Evolutionary conservation across 352 stramenopile genomes (phyloP), one percentile per base, ranked within the genome.

Genomic region (Phytophthora meadii): DNA sequence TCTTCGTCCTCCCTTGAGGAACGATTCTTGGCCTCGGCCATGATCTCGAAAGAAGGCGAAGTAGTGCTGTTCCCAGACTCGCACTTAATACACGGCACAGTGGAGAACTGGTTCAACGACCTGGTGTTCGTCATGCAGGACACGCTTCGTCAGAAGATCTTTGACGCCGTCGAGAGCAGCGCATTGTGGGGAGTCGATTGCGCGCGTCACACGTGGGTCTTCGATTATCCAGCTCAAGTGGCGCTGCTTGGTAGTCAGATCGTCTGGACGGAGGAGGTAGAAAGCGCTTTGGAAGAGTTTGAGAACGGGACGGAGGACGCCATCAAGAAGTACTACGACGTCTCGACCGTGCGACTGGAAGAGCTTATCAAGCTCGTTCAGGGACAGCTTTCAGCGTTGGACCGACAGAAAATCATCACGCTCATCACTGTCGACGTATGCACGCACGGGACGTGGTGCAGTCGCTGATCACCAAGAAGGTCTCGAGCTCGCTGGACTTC

Each of bases 391-490:
- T 69, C 65, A 3, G 56, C 52, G 0, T 56, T 95, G 2, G 80
- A 92, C 45, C 89, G 96, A 1, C 90, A 91, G 32, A 98, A 98
- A 69, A 96, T 98, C 39, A 98, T 98, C 67, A 98, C 94, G n/a
- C 76, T 99, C 19, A 98, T 99, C 65, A 98, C 95, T n/a, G 94
- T 98, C 44, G 96, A 99, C 55, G 96, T 98, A n/a, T n/a, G 1
- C 96, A 99, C 60, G 95, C 92, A 30, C 88, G 96, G n/a, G 96
- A 99, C 62, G 93, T 98, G 11, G 86, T 99, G 7, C 87, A 98
- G 58, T 91, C 84, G 14, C 78, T 99, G 15, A 93, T 98, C 36
- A 76, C 81, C 3, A 96, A 98, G 65, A 98, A 98, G 70, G 94
- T 93, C 1, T 93, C 92, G 41, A 96, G 88, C 54, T 89, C 92